A percentile compares a stretch with the other conserved stretches of the same genome.
Evolutionary conservation across 441 rosid genomes (phyloP).

Genomic region (Geranium incanum): DNA sequence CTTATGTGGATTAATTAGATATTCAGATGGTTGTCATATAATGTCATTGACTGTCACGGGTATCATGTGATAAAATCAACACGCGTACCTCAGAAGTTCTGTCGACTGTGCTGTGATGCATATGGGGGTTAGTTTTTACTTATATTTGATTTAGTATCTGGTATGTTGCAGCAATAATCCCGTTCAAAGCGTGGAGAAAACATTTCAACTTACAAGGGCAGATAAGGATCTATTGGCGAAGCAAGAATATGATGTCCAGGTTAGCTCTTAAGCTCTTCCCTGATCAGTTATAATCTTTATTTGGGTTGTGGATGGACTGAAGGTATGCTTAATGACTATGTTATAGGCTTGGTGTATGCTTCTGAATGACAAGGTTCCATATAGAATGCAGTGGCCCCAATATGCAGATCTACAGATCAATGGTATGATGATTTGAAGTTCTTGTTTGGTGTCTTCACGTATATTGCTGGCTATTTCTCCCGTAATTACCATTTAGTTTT

Average conservation of each 20-base stretch:
- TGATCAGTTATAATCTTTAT: slow-evolving; percentile 8
- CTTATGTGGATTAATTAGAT: background rate
- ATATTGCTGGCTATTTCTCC: background rate
- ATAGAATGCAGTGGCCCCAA: slow-evolving; percentile 99
- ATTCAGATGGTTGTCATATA: background rate
- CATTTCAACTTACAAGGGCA: slow-evolving; percentile 66
- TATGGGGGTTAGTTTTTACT: background rate
- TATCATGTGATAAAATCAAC: background rate
- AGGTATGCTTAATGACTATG: slow-evolving; percentile 20
- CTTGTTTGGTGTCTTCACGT: background rate
- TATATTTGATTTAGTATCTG: slow-evolving; percentile 13
- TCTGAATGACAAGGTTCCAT: slow-evolving; percentile 87
- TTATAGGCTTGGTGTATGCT: slow-evolving; percentile 98
- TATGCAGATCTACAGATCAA: slow-evolving; percentile 83
- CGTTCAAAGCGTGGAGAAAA: slow-evolving; percentile 58
- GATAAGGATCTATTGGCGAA: slow-evolving; percentile 64
- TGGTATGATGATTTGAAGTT: slow-evolving; percentile 47
- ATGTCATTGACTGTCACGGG: background rate
- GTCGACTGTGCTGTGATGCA: background rate
- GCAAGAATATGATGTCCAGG: slow-evolving; percentile 86
- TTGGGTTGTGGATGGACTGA: slow-evolving; percentile 18
- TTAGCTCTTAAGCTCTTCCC: slow-evolving; percentile 20
- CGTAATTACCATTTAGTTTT: background rate
- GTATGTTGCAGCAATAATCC: slow-evolving; percentile 58
- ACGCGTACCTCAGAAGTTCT: background rate